Evolutionary conservation across 2,329 filamentous ascomycete genomes (phyloP), one percentile per base, ranked within the genome.

Genomic region (Daldinia sp.): DNA sequence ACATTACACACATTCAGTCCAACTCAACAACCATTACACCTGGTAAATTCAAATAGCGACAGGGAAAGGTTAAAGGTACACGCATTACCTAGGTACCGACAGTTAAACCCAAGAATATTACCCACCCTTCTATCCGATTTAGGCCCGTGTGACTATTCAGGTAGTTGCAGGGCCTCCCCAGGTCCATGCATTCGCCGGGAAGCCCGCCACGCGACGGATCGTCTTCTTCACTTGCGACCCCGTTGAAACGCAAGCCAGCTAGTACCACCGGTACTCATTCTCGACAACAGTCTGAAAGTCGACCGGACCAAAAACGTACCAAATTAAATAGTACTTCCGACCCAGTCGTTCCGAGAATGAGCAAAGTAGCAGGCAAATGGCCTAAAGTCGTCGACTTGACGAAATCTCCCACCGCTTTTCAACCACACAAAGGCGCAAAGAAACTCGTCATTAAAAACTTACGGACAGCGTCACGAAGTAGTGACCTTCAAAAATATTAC

Each of bases 381-480:
- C 75, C 75, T 37, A 75, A 77, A 63, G 68, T 77, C 54, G 77
- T 83, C 63, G 80, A 82, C 70, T 78, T 86, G 68, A 85, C 82
- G 45, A 76, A 74, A 61, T 74, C 69, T 71, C 76, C 68, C 21
- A 73, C 76, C 17, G 77, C 79, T 51, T 92, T 94, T 73, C 91
- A 90, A 69, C 89, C 92, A 10, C 87, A 92, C 71, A 82, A 84
- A 9, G 93, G 93, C 29, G 89, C 92, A 17, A 94, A 90, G 82
- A 94, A 90, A 77, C 85, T 99, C 45, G 86, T 94, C n/a, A 92
- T 99, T 71, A 97, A 97, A 85, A 98, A 97, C 75, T 84, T 97
- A 67, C 88, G 90, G 61, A 84, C 85, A 1, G 79, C 85, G n/a
- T 83, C 84, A 60, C 75, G 77, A 35, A 73, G 79, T 53, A 82